Evolutionary conservation across 352 stramenopile species (phyloP), one percentile per base, ranked within the genome.

Genomic region (Pythium brassicae): DNA sequence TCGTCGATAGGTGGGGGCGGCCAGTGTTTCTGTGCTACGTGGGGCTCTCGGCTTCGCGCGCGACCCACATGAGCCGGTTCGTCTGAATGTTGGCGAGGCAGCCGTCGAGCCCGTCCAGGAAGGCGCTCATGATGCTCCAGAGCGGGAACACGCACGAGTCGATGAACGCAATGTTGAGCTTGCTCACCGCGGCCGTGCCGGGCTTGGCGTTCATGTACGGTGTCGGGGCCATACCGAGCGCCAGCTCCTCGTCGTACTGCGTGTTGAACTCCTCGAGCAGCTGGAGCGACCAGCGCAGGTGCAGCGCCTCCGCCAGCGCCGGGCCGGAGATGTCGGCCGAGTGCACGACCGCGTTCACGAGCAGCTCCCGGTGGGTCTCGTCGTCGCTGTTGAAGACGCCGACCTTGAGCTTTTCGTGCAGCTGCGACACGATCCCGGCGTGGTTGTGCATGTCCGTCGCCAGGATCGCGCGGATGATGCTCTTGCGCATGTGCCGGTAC

Each of bases 371-470:
- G 58, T 88, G 63, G 1, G 59, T 55, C 47, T 86, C 75, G 50
- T 89, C 72, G 20, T 84, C 80, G 34, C 50, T 37, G 25, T 72
- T 69, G 54, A 78, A 86, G 15, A 74, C 72, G 20, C 75, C 80
- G 11, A 73, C 65, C 23, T 74, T 71, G 59, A 89, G 81, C 17
- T 81, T 75, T 54, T 90, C 76, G 35, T 90, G 76, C 35, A 88
- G 55, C 40, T 87, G 81, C 10, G 71, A 76, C 17, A 87, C 82
- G 53, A 94, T 87, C 15, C 65, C 67, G 2, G 82, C 79, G 62
- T 94, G 84, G 32, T 76, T 70, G 51, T 82, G 68, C 86, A 94
- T 94, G 59, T 94, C 86, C 1, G 85, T 96, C 19, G 83, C 79
- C 35, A 96, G 65, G 59, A 95, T 95, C 34, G 75, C 78, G 27